These are phyloP conservation scores for Mycena venus DNA, from an alignment of 768 basidiomycete species.

Conservation along the genomic window DNA sequence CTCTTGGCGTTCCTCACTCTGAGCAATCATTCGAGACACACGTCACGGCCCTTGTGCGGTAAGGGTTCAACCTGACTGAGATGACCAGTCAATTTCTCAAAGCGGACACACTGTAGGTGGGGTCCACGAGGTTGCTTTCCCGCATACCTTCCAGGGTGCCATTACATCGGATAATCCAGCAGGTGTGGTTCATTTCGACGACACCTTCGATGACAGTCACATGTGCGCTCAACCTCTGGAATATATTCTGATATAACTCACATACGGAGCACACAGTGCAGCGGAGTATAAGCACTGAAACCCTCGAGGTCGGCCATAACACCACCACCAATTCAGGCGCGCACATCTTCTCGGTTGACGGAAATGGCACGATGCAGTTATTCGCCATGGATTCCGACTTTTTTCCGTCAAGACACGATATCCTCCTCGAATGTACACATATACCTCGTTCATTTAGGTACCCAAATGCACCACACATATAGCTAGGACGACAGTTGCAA, in stretches of 20 bases:
- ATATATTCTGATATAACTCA: not conserved
- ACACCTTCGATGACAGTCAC: conserved; percentile 20
- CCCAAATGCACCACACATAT: no score
- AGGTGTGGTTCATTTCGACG: conserved; percentile 23
- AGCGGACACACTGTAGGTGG: conserved; percentile 14
- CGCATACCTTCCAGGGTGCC: not conserved
- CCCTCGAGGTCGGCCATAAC: not conserved
- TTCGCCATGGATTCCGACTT: not conserved
- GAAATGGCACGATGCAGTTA: conserved; percentile 14
- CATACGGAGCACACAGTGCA: not conserved
- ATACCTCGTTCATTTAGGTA: no score
- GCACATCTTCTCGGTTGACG: conserved; percentile 12
- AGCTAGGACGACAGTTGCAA: not conserved
- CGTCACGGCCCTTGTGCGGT: not conserved
- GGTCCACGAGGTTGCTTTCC: conserved; percentile 11
- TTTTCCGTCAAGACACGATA: conserved; percentile 1
- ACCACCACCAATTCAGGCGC: conserved; percentile 13
- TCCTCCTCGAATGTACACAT: conserved; percentile 15
- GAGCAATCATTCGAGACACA: conserved; percentile 10
- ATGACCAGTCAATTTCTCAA: conserved; percentile 11
- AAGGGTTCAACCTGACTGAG: conserved; percentile 23
- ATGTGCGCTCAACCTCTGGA: not conserved
- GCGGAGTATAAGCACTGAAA: conserved; percentile 11
- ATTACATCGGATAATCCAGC: conserved; percentile 11
- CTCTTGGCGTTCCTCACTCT: conserved; percentile 6